Evolutionary conservation across 2,329 filamentous ascomycete genomes (phyloP), one percentile per base, ranked within the genome.

Genomic region (Fusarium pseudoanthophilum): DNA sequence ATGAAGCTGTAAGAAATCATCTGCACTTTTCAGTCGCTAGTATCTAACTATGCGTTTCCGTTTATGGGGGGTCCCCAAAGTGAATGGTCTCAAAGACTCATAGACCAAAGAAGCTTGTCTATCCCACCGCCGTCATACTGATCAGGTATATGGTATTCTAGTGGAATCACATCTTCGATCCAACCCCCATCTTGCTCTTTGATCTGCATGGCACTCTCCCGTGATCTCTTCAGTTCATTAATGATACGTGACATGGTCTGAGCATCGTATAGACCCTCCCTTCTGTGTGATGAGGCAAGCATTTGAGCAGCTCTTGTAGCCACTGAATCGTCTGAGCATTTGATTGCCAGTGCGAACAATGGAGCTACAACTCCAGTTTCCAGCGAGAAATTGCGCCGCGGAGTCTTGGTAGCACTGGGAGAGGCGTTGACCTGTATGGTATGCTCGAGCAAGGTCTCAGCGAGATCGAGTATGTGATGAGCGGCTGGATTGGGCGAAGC

Each of bases 241-340:
- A 75, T 43, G 14, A 75, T 65, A 1, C 11, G 32, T 10, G 64
- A 53, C 64, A 75, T 64, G 7, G 52, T 53, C 26, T 40, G 51
- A 7, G 71, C 60, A 42, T 75, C 72, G n/a, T 74, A 75, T 16
- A 75, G 16, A 6, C 72, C 72, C 18, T 75, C 72, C 14, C 72
- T 59, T 49, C 72, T 67, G 8, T 65, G 40, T 4, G 56, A 72
- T 1, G 46, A 40, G 15, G 60, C 42, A 15, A 75, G 72, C 34
- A 75, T 46, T 7, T 65, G 30, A 10, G 39, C 37, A 6, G 72
- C 69, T 36, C 61, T 67, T 20, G 32, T 49, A 7, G 42, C 37
- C 10, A 72, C 46, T 0, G 57, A 61, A 8, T 64, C 57, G n/a
- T 74, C 72, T 4, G 72, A 71, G 20, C 69, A 75, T 28, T 75